Percentiles rank a stretch among this genome's conserved stretches.
Evolutionary conservation across 176 grass and related monocot species (phyloP).

Genomic region (Rhipidocladum racemiflorum): DNA sequence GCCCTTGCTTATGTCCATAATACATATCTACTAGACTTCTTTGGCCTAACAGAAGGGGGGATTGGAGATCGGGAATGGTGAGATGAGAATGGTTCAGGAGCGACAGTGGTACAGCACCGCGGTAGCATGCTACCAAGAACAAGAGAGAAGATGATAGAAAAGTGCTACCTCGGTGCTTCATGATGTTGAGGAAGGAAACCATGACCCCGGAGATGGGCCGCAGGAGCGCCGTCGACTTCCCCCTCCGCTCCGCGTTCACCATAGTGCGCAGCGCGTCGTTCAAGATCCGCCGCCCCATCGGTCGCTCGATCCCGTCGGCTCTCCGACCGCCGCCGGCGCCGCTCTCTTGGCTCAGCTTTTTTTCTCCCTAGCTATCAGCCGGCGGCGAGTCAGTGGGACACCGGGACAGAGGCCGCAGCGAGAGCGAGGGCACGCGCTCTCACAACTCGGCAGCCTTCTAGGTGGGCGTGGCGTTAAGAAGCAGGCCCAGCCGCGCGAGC

Average conservation of each 20-base stretch:
- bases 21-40: neutral
- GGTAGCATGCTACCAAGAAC: neutral
- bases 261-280: slow-evolving; percentile 84
- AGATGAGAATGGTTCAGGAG: neutral
- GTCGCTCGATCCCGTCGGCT: neutral
- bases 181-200: slow-evolving; percentile 88
- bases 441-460: neutral
- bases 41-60: neutral
- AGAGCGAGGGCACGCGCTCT: too few species aligned
- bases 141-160: neutral
- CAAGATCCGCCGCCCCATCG: slow-evolving; percentile 82
- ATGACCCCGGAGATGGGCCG: slow-evolving; percentile 89
- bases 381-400: neutral
- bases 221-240: slow-evolving; percentile 59
- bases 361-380: slow-evolving; percentile 2
- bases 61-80: neutral
- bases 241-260: slow-evolving; percentile 79
- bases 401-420: too few species aligned
- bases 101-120: neutral
- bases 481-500: too few species aligned
- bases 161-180: slow-evolving; percentile 81
- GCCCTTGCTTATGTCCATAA: neutral
- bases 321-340: neutral
- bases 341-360: neutral
- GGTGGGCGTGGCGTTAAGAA: slow-evolving; percentile 4